Evolutionary conservation across 768 basidiomycete species (phyloP), one percentile per base, ranked within the genome.

Genomic region (Hydnomerulius pinastri): DNA sequence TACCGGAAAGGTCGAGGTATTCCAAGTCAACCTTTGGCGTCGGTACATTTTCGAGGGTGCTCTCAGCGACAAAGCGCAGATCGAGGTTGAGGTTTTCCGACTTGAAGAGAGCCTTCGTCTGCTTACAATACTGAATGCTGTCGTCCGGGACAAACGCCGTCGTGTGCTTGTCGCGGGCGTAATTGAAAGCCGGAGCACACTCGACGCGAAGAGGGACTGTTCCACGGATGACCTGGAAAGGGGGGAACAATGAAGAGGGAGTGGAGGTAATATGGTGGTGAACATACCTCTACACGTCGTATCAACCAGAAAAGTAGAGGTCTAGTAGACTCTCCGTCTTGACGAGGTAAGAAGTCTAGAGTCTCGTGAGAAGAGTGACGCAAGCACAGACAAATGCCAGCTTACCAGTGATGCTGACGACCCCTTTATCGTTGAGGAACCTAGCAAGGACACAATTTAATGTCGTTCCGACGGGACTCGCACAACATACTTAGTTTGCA

Each of bases 161-260:
- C 7, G 75, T 80, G 67, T 98, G 96, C 2, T 74, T 42, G 41
- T 84, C 79, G 11, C 88, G 79, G 1, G 92, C 94, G 60, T 99
- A 99, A 68, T 97, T 87, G 82, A 99, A 99, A 0, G 94, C 96
- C 0, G 96, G 96, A 0, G 92, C 92, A 60, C 92, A 94, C 72
- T 98, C 91, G 68, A 98, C 78, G 50, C 82, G 77, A 46, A 96
- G 75, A 0, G 90, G 85, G 27, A 97, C 73, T 6, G 65, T 78
- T 1, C 96, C 96, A 15, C 96, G 87, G 56, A 98, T 82, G 51
- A 91, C 87, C 75, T 88, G 25, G 37, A 0, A 10, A 38, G 43
- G 9, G 36, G n/a, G 30, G 23, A 6, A 18, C 36, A 15, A 12
- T 43, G 3, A 53, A 7, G 8, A 2, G 30, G 10, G 25, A 38